These are phyloP conservation scores for Pachyrhizus erosus DNA, from an alignment of 306 rosid species.

Conservation along the genomic window DNA sequence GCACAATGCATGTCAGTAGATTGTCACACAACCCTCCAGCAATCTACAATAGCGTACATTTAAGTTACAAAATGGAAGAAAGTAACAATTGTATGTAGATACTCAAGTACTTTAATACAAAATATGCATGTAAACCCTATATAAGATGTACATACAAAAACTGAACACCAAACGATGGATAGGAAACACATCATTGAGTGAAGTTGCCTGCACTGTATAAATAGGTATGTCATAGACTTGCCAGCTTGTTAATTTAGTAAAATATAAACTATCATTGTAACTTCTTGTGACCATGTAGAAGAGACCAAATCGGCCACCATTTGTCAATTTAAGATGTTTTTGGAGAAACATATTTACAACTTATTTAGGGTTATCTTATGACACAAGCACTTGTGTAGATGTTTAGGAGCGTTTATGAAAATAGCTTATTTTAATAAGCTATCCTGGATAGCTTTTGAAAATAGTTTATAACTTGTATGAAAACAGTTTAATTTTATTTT, in stretches of 20 bases:
- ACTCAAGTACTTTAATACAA: conserved; percentile 7
- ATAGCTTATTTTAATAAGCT: background rate
- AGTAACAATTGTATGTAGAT: background rate
- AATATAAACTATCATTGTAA: background rate
- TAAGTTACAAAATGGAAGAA: background rate
- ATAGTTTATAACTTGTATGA: background rate
- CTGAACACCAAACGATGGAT: conserved; percentile 5
- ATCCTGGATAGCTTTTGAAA: background rate
- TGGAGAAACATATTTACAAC: background rate
- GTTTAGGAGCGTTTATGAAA: background rate
- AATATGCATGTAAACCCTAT: background rate
- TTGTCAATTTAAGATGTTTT: background rate
- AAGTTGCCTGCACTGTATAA: conserved; percentile 1
- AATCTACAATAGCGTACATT: conserved; percentile 60
- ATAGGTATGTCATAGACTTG: background rate
- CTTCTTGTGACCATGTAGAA: background rate
- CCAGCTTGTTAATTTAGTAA: background rate
- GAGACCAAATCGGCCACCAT: conserved; percentile 19
- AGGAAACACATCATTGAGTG: background rate
- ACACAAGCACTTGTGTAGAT: background rate
- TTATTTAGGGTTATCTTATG: background rate
- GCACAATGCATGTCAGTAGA: conserved; percentile 81
- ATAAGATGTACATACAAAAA: conserved; percentile 26
- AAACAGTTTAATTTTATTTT: background rate
- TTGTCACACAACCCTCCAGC: conserved; percentile 97